Evolutionary conservation across 1,284 basidiomycete species (phyloP).

Genomic region (Neolentinus lepideus): DNA sequence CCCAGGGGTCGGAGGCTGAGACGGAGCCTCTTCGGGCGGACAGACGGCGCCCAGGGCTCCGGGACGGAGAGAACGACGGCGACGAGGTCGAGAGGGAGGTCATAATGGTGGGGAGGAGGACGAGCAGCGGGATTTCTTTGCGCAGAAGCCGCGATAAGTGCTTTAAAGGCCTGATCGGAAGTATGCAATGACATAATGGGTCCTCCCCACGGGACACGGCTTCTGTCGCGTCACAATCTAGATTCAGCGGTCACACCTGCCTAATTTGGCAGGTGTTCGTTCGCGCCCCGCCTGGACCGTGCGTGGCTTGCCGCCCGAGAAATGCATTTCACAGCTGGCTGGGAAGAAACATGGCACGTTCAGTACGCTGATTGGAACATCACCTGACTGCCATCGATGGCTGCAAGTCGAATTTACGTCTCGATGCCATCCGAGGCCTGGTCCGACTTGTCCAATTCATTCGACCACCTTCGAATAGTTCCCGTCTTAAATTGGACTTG

Average conservation of each 20-base stretch:
- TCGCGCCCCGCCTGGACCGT: neutral
- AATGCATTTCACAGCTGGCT: too few species aligned
- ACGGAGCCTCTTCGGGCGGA: constrained; percentile 56
- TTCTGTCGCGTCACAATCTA: neutral
- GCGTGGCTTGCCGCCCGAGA: neutral
- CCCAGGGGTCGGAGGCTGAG: constrained; percentile 61
- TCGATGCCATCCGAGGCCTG: neutral
- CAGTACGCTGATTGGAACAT: neutral
- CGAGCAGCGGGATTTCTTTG: neutral
- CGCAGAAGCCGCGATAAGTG: neutral
- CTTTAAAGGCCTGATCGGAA: neutral
- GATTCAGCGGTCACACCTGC: neutral
- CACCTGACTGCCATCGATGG: neutral
- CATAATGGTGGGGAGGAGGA: neutral
- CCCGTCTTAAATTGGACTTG: too few species aligned
- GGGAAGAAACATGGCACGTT: neutral
- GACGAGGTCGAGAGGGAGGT: neutral
- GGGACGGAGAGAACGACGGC: neutral
- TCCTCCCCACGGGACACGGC: neutral
- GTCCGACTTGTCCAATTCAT: neutral
- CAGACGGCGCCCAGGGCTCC: constrained; percentile 27
- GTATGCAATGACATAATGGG: neutral
- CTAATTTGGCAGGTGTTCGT: neutral
- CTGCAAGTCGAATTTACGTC: neutral
- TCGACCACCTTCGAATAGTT: too few species aligned